A percentile compares a stretch with the other conserved stretches of the same genome.
phyloP scores from a whole-genome alignment of 129 eudicot genomes.

The Apium graveolens region DNA sequence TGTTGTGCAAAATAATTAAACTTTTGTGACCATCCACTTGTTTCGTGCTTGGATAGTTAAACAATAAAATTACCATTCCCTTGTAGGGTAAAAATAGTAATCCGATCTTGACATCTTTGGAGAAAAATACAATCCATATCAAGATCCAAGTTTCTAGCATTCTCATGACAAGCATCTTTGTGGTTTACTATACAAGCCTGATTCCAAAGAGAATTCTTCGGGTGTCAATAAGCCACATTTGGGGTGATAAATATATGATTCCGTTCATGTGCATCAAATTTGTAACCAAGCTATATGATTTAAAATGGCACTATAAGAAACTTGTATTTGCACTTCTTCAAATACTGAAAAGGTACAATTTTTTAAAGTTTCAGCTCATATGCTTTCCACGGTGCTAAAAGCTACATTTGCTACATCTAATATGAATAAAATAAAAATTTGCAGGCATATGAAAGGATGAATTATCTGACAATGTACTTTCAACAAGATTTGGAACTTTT shows the following conservation, averaged over 20 bases:
- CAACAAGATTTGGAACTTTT: background rate
- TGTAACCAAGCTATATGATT: background rate
- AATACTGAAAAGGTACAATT: background rate
- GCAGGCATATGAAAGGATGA: conserved; percentile 1
- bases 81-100: background rate
- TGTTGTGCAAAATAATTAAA: background rate
- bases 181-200: background rate
- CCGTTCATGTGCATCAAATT: background rate
- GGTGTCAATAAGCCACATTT: background rate
- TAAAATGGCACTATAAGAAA: background rate
- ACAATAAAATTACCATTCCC: background rate
- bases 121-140: background rate
- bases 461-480: background rate
- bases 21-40: background rate
- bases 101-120: background rate
- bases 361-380: background rate
- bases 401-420: background rate
- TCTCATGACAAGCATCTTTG: background rate
- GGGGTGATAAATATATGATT: conserved; percentile 4
- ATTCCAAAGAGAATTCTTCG: background rate
- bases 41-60: background rate
- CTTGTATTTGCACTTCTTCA: background rate
- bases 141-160: background rate
- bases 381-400: background rate
- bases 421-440: background rate